Evolutionary conservation across 1,139 yeast species (phyloP), one percentile per base, ranked within the genome.

Genomic region (Hemisphaericaspora xylanilytica): DNA sequence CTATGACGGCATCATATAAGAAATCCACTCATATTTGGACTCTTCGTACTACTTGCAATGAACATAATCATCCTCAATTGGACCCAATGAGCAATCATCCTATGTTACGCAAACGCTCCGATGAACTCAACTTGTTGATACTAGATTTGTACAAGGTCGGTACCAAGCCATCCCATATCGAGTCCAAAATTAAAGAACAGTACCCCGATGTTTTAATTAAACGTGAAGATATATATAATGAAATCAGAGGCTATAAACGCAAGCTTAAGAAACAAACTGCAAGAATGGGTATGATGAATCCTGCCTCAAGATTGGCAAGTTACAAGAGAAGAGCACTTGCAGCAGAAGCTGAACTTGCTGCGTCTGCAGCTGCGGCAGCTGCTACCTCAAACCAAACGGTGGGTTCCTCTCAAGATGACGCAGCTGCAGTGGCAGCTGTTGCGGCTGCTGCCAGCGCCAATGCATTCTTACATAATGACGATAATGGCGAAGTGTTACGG

Each of bases 41-140:
- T 10, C 61, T 77, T 40, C 67, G 73, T 44, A 75, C 78, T 14
- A 73, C 79, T 15, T 73, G 80, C 48, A 74, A 75, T 55, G 79
- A 73, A 50, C 81, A 77, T 56, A 77, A 77, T 52, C 82, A 77
- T 52, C 79, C 80, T 14, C 79, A 75, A 52, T 65, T 76, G 48
- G 80, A 75, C 49, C 81, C 81, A 6, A 63, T 76, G 42, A 64
- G 73, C 24, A 75, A 73, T 53, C 80, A 75, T 53, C 81, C 81
- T 14, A 75, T 76, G 80, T 64, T 76, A 46, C 66, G 81, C 46
- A 76, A 76, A 54, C 59, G 81, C 35, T 66, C 75, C 14, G 76
- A 72, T 49, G 78, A 75, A 53, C 70, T 76, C 48, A 76, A 76
- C 52, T 58, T 70, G 47, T 63, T 76, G 42, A 76, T 76, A 45